Evolutionary conservation across 2,329 filamentous ascomycete genomes (phyloP).

Genomic region (Cadophora sp.): DNA sequence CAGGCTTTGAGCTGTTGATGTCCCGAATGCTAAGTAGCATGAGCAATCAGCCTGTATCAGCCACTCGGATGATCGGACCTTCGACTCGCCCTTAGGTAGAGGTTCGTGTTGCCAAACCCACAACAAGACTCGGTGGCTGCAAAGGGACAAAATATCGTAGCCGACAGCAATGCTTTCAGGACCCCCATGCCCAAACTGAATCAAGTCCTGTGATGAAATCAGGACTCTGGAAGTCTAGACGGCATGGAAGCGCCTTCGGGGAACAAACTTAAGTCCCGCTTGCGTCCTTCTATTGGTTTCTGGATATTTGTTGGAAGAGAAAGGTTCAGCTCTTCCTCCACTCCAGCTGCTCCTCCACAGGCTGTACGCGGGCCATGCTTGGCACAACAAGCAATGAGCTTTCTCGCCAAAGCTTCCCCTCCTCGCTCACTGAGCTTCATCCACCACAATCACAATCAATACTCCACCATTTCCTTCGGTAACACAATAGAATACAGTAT

Average conservation of each 20-base stretch:
- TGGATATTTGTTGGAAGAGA: too few relatives aligned
- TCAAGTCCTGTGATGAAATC: background rate
- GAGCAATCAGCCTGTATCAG: background rate
- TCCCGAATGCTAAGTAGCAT: background rate
- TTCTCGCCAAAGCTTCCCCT: slow-evolving; percentile 3
- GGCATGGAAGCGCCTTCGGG: background rate
- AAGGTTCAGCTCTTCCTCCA: slow-evolving; percentile 4
- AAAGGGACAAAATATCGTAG: background rate
- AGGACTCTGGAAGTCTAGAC: background rate
- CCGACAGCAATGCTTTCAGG: background rate
- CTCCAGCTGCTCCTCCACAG: slow-evolving; percentile 11
- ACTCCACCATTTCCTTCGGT: background rate
- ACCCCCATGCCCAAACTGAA: background rate
- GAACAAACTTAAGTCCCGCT: too few relatives aligned
- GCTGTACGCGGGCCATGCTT: background rate
- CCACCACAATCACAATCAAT: too few relatives aligned
- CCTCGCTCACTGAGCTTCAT: background rate
- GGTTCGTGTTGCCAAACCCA: too few relatives aligned
- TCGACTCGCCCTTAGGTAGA: background rate
- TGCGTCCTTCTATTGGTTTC: background rate
- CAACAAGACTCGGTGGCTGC: background rate
- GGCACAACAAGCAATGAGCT: slow-evolving; percentile 13
- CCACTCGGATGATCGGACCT: background rate
- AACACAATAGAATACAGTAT: background rate
- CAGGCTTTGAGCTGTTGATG: background rate